Percentiles rank a stretch among this genome's conserved stretches.
phyloP scores from a whole-genome alignment of 371 early-diverging fungal species.

The Mycotypha africana region DNA sequence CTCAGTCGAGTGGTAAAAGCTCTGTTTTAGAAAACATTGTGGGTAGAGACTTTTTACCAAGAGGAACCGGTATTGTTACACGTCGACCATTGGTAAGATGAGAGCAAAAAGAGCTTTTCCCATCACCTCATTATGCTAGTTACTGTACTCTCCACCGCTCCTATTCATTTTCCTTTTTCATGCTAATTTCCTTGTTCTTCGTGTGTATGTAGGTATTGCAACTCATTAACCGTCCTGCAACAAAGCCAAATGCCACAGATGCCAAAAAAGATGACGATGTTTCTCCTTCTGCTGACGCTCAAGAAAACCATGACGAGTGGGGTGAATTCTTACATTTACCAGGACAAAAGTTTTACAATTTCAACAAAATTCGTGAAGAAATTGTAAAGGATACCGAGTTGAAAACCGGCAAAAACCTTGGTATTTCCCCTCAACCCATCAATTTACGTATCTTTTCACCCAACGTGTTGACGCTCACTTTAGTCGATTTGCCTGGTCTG shows the following conservation, averaged over 20 bases:
- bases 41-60: slow-evolving; percentile 96
- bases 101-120: too few species aligned
- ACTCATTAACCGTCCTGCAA: slow-evolving; percentile 82
- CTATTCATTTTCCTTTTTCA: too few species aligned
- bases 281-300: not conserved
- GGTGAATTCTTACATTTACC: slow-evolving; percentile 96
- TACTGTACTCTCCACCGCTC: too few species aligned
- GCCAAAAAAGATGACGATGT: not conserved
- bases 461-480: slow-evolving; percentile 93
- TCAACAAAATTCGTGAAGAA: slow-evolving; percentile 92
- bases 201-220: slow-evolving; percentile 77
- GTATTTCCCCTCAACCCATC: slow-evolving; percentile 92
- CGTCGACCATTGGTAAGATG: slow-evolving; percentile 83
- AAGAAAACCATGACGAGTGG: slow-evolving; percentile 84
- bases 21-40: slow-evolving; percentile 99
- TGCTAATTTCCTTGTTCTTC: too few species aligned
- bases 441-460: slow-evolving; percentile 94
- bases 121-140: too few species aligned
- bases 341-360: slow-evolving; percentile 87
- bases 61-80: slow-evolving; percentile 95
- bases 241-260: too few species aligned
- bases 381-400: slow-evolving; percentile 89
- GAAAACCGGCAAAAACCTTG: slow-evolving; percentile 89
- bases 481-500: slow-evolving; percentile 98
- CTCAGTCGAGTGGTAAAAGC: slow-evolving; percentile 98